A percentile compares a stretch with the other conserved stretches of the same genome.
phyloP scores from a whole-genome alignment of 768 basidiomycete genomes.

The Psilocybe sp. region DNA sequence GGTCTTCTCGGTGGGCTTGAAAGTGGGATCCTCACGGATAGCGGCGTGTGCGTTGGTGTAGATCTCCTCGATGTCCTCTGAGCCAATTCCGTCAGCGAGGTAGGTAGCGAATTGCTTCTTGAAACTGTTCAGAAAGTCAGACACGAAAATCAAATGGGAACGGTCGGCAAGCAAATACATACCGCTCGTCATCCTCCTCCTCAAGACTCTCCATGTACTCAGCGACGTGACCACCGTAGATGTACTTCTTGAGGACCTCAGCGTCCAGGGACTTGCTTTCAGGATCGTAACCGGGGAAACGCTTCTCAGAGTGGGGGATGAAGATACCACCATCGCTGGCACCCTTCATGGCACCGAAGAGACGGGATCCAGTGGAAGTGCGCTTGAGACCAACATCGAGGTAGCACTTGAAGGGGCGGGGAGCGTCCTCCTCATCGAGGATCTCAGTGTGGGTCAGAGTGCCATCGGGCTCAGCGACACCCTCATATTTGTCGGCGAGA shows the following conservation, averaged over 20 bases:
- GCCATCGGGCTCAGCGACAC: conserved; percentile 89
- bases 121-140: conserved; percentile 50
- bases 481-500: conserved; percentile 97
- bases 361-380: conserved; percentile 94
- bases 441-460: conserved; percentile 79
- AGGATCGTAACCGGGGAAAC: conserved; percentile 96
- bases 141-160: background rate
- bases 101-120: conserved; percentile 97
- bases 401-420: conserved; percentile 98
- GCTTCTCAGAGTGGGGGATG: conserved; percentile 96
- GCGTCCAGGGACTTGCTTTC: conserved; percentile 92
- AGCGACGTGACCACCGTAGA: conserved; percentile 94
- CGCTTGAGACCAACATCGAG: conserved; percentile 98
- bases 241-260: conserved; percentile 96
- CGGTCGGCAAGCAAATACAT: conserved; percentile 19
- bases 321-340: conserved; percentile 96
- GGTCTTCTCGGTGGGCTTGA: conserved; percentile 87
- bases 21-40: conserved; percentile 91
- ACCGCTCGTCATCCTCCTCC: conserved; percentile 99
- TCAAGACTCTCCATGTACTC: conserved; percentile 99
- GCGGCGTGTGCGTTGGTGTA: conserved; percentile 91
- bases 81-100: conserved; percentile 92
- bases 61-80: conserved; percentile 96
- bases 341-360: conserved; percentile 99
- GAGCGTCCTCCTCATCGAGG: conserved; percentile 88